Evolutionary conservation across 2,329 filamentous ascomycete species (phyloP), one percentile per base, ranked within the genome.

Genomic region (Pseudocercospora eumusae): DNA sequence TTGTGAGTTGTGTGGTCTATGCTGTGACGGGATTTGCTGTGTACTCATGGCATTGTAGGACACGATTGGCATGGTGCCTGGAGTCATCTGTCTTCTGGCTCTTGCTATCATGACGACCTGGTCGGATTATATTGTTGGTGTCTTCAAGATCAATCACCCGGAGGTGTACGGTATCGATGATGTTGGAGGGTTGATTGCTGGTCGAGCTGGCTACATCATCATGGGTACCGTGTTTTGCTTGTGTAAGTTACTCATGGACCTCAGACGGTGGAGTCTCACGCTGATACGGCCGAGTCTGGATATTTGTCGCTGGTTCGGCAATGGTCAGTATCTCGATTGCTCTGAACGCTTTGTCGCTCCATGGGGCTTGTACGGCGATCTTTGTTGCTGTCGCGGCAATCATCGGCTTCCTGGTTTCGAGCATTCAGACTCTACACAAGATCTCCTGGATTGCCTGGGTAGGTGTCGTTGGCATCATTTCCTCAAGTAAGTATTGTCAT

Each of bases 91-190:
- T 23, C 72, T 83, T 4, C 40, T 75, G 2, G 59, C 66, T 3
- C 75, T 83, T 28, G 77, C 73, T 1, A 62, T 28, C 21, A 80
- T 82, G 64, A 82, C 80, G 0, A 79, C 78, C 2, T 83, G 81
- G 81, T 81, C 79, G 1, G 74, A 76, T 57, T 82, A 80, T 62
- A 79, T 82, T 21, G 74, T 83, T 9, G 81, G 80, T 9, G 67
- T 74, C 15, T 85, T 85, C 74, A 85, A 85, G 68, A 66, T 83
- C 33, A 74, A 76, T 15, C 83, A 85, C 67, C 80, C 80, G 0
- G 77, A 84, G 64, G 82, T 85, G 2, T 84, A 86, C 66, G 81
- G 80, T 57, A 85, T 85, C 74, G 83, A 83, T 47, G 83, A 86
- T 64, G 83, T 82, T 0, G 83, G 83, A 15, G 73, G 73, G 44